Evolutionary conservation across 352 stramenopile species (phyloP), one percentile per base, ranked within the genome.

Genomic region (Phytophthora melonis): DNA sequence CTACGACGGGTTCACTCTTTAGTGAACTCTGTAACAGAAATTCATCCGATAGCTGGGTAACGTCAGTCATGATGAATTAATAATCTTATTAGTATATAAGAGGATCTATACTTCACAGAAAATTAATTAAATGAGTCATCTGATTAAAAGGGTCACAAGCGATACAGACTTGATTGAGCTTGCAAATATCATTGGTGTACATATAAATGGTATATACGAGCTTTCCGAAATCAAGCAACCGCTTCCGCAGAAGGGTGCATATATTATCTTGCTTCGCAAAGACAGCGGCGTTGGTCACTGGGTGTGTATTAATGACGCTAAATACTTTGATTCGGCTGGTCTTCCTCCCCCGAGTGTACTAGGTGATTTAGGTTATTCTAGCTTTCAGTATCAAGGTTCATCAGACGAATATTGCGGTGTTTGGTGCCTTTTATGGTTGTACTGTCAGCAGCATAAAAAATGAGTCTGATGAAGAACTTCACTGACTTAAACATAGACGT

Each of bases 401-500:
- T 34, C 50, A 5, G 27, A 34, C 36, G 19, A 61, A 1, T 75
- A 49, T 32, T 70, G 61, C 27, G 68, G 68, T 1, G 47, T 70
- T 6, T 75, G 16, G 10, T 65, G 43, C 18, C 4, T 75, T 5
- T 13, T 75, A 6, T 75, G 19, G 30, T 5, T 75, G 11, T 70
- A 75, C 45, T 41, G 25, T 1, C 70, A 63, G 8, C 68, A 75
- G 27, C 27, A 70, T 19, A 63, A 21, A 49, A 50, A 19, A 30
- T 47, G 0, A 11, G 70, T 34, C 8, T 75, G 18, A 11, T 70
- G 4, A 50, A 70, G 23, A 21, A 36, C 6, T 70, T 75, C 30
- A 43, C 49, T 36, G 45, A 75, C 61, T 58, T 75, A 14, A 59
- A 75, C 52, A 27, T 66, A 27, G 3, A 32, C 5, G 47, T 75